Base-by-base conservation (phyloP, 176 grass and related monocot species). In the Thalia dealbata region DNA sequence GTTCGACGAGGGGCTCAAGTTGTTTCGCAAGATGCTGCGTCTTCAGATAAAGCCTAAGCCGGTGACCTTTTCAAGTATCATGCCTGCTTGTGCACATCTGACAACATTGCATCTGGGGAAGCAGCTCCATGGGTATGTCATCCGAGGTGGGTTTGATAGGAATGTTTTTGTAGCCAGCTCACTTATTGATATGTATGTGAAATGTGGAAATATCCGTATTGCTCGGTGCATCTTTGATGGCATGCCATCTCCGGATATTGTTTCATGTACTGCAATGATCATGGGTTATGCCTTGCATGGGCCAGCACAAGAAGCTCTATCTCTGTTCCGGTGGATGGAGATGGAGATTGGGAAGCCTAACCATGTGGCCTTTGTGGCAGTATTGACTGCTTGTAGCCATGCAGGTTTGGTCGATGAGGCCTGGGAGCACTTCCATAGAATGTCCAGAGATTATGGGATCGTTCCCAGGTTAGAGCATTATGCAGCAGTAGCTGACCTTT, bases 231-330 rank as follows among this genome's bases (percentile, higher is more conserved):
- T 91, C 24, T 91, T 91, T 87, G 80, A 85, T 60, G 42, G 61
- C 45, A 73, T 91, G 29, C 41, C 74, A 32, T 83, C 75, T 46
- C 82, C 80, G 9, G 89, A 88, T 50, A 78, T 52, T 28, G 85
- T 91, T 56, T 88, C 89, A 22, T 91, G 89, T 77, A 91, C 89
- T 73, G 82, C 72, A 0, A 91, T 88, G 82, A 88, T 88, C 67
- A 85, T 91, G 85, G 89, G 82, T 25, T 84, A 91, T 79, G 89
- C 85, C 29, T 76, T 88, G 78, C 89, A 91, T 81, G 89, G 89
- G 70, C 78, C 89, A 81, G 54, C 80, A 76, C 63, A 70, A 81
- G 78, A 91, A 74, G 89, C 85, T 81, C 78, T 91, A 50, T 65
- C 77, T 42, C 55, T 91, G 75, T 91, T 88, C 71, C 77, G 73